Evolutionary conservation across 352 stramenopile species (phyloP).

Genomic region (Thalassiosira mediterranea): DNA sequence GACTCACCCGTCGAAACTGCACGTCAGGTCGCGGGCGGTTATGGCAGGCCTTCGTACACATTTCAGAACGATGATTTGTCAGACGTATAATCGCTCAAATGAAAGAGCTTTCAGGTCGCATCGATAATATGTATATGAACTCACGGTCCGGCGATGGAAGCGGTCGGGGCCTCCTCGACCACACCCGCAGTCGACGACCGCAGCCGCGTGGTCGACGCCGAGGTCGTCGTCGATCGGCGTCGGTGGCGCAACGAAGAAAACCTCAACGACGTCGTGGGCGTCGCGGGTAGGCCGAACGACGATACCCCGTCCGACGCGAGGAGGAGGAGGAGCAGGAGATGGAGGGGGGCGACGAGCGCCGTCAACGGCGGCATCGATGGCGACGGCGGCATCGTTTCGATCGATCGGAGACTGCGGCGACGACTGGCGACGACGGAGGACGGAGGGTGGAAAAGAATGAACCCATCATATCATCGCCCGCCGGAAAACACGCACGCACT

Average conservation of each 20-base stretch:
- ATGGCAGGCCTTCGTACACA: slow-evolving; percentile 45
- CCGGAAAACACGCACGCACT: no score
- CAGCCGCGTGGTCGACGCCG: neutral
- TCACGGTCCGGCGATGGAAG: slow-evolving; percentile 1
- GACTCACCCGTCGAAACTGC: slow-evolving; percentile 71
- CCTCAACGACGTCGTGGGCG: no score
- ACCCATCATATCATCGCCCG: no score
- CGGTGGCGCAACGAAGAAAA: no score
- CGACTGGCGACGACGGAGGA: no score
- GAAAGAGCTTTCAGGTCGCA: neutral
- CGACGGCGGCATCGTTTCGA: no score
- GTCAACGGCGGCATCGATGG: neutral
- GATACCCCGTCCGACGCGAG: neutral
- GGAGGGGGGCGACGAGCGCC: neutral
- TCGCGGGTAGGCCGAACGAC: neutral
- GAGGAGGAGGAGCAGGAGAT: neutral
- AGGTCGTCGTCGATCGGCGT: neutral
- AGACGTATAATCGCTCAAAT: neutral
- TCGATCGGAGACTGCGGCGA: no score
- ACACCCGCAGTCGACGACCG: neutral
- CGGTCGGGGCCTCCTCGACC: neutral
- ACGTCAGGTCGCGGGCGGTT: slow-evolving; percentile 65
- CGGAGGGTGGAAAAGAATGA: no score
- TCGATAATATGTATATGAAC: no score
- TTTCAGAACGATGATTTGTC: neutral